Base-by-base conservation (phyloP, 2,329 filamentous ascomycete species). In the Cadophora gregata region DNA sequence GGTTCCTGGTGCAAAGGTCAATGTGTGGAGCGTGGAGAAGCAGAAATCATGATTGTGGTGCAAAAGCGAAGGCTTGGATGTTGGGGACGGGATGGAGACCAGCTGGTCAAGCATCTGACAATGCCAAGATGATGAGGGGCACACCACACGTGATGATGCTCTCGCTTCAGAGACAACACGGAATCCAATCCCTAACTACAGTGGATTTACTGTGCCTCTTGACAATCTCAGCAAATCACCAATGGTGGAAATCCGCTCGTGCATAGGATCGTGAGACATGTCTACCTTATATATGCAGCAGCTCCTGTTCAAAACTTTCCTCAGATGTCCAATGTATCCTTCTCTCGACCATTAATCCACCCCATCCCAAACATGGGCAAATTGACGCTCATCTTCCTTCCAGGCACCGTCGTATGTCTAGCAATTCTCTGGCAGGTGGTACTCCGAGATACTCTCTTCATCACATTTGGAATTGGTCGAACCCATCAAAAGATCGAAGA, bases 401-500 rank as follows among this genome's bases (percentile, higher is more conserved):
- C 62, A 53, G 33, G 51, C 33, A 25, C 61, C 4, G 56, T 70
- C 36, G 53, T 70, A 12, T 38, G 70, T 14, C 55, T 70, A 4
- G 70, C 68, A 14, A 53, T 71, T 12, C 48, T 72, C 27, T 75
- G 70, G 59, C 71, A 75, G 63, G 53, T 62, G 10, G 9, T 72
- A 14, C 64, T 70, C 21, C 63, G 65, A 56, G 68, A 75, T 38
- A 24, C 74, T 25, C 33, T 77, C 19, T 75, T 75, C 64, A 53
- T 74, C 21, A 68, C 67, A 7, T 19, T 77, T 21, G 75, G 76
- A 16, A 21, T 75, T 47, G 72, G 71, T 10, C 75, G 75, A 51
- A 64, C 42, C 14, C 66, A 77, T 45, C 73, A 76, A 47, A 67
- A 72, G 8, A 71, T 79, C 59, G 71, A 74, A 3, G 73, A 77